phyloP scores from a whole-genome alignment of 768 basidiomycete species.

The Suillus cothurnatus region DNA sequence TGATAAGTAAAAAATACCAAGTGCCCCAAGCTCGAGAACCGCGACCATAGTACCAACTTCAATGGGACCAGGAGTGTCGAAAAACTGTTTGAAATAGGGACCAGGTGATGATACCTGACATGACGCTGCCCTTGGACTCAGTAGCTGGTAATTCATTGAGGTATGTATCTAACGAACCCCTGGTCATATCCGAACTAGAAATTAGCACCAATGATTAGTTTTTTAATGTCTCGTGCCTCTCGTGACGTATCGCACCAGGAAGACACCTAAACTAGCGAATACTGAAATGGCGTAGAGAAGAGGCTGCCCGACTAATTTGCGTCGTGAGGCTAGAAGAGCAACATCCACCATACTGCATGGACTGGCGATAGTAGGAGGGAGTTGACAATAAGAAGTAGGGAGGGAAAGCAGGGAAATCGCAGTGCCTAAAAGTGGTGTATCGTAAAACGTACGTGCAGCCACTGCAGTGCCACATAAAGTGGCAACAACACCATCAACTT shows the following conservation, averaged over 20 bases:
- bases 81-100: constrained; percentile 79
- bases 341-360: constrained; percentile 56
- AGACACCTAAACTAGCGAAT: constrained; percentile 84
- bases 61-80: constrained; percentile 72
- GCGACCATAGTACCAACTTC: constrained; percentile 94
- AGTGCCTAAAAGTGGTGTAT: constrained; percentile 13
- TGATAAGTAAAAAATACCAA: constrained; percentile 50
- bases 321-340: constrained; percentile 31
- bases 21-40: constrained; percentile 90
- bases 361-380: constrained; percentile 16
- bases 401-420: constrained; percentile 7
- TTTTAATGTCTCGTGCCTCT: constrained; percentile 5
- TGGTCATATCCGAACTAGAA: constrained; percentile 83
- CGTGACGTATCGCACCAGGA: constrained; percentile 57
- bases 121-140: constrained; percentile 55
- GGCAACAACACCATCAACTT: neutral
- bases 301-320: constrained; percentile 73
- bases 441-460: constrained; percentile 6
- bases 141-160: constrained; percentile 12
- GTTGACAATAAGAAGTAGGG: constrained; percentile 14
- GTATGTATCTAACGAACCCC: constrained; percentile 49
- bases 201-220: constrained; percentile 6
- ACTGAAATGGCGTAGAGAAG: constrained; percentile 79
- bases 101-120: constrained; percentile 93
- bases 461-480: constrained; percentile 23